A percentile compares a stretch with the other conserved stretches of the same genome.
Evolutionary conservation across 352 stramenopile genomes (phyloP).

Genomic region (Pythium folliculosum): DNA sequence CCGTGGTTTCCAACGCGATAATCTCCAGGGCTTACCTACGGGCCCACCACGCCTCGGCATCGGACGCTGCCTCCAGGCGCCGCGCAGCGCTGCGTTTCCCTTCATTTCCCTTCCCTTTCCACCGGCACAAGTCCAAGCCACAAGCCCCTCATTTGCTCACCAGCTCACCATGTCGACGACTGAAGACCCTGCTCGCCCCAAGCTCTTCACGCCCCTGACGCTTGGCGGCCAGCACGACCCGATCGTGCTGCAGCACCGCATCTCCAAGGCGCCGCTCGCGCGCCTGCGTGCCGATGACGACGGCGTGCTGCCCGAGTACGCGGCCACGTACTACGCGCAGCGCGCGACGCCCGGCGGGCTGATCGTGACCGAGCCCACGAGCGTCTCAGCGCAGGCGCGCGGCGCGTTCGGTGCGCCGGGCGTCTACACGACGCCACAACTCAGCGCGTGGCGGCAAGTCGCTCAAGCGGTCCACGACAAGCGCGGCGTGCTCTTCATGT

Average conservation of each 20-base stretch:
- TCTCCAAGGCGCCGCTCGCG: constrained; percentile 43
- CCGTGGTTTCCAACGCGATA: not conserved
- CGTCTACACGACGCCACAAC: constrained; percentile 39
- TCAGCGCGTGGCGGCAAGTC: constrained; percentile 38
- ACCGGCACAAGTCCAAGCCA: not conserved
- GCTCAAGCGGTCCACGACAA: constrained; percentile 62
- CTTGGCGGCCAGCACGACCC: constrained; percentile 16
- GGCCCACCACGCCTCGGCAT: not conserved
- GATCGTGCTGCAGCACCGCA: constrained; percentile 39
- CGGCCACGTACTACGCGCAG: constrained; percentile 41
- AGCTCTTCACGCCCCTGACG: constrained; percentile 31
- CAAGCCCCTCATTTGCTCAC: too few relatives aligned
- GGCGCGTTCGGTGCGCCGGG: constrained; percentile 29
- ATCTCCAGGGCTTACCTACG: too few relatives aligned
- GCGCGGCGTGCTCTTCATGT: constrained; percentile 51
- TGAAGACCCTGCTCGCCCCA: not conserved
- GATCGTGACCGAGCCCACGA: constrained; percentile 41
- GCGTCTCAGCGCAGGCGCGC: constrained; percentile 19
- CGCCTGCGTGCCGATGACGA: constrained; percentile 13
- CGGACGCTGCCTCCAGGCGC: not conserved
- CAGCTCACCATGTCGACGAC: not conserved
- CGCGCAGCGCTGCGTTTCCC: too few relatives aligned
- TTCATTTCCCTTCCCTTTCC: not conserved
- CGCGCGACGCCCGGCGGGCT: constrained; percentile 31
- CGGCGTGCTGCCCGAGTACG: constrained; percentile 17